Evolutionary conservation across 2,329 filamentous ascomycete genomes (phyloP).

Genomic region (Aphanoascus verrucosus): DNA sequence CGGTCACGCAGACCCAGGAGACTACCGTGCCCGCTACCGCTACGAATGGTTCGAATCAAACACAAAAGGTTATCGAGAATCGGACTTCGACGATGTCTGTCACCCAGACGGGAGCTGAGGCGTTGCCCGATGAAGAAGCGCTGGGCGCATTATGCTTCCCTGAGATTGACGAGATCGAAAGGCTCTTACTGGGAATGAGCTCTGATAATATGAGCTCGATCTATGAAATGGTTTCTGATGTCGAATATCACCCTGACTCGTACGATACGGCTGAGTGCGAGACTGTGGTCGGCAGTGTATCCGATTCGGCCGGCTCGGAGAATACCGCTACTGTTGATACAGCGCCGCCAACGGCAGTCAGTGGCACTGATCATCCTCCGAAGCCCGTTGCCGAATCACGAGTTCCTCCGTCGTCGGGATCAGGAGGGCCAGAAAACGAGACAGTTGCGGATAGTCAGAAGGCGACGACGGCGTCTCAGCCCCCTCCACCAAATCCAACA

Average conservation of each 20-base stretch:
- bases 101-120: constrained; percentile 12
- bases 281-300: not conserved
- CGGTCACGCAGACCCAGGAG: constrained; percentile 19
- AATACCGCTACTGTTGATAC: not conserved
- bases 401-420: constrained; percentile 9
- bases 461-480: constrained; percentile 27
- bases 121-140: constrained; percentile 7
- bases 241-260: not conserved
- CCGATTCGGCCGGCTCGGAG: not conserved
- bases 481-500: constrained; percentile 55
- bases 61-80: constrained; percentile 14
- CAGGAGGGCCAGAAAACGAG: constrained; percentile 6
- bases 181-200: constrained; percentile 10
- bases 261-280: not conserved
- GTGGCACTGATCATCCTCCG: constrained; percentile 5
- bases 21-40: constrained; percentile 12
- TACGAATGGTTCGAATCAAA: constrained; percentile 17
- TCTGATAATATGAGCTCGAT: constrained; percentile 14
- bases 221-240: constrained; percentile 4
- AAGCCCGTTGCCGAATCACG: constrained; percentile 23
- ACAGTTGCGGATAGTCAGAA: constrained; percentile 8
- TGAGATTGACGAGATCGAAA: constrained; percentile 14
- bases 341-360: not conserved
- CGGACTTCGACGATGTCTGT: constrained; percentile 20
- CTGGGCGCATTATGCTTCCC: constrained; percentile 11